Base-by-base conservation (phyloP, 768 basidiomycete species). In the Tylopilus sp. region DNA sequence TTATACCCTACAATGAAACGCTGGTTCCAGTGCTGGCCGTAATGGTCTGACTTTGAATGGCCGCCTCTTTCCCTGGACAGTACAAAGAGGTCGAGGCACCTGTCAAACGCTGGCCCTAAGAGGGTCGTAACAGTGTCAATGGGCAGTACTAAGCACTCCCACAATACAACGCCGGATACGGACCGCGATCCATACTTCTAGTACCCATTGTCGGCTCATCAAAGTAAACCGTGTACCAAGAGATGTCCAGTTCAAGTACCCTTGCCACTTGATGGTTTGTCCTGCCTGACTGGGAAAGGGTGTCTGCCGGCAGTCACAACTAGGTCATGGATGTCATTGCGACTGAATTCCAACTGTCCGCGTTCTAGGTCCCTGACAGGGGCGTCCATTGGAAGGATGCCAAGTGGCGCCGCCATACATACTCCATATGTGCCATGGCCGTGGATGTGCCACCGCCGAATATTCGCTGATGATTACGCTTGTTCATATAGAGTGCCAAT, bases 21-120 rank as follows among this genome's bases (percentile, higher is more conserved):
- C 35, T 36, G 7, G n/a, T 36, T 7, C 33, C n/a, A 7, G 23
- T 11, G 18, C n/a, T 48, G 17, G 39, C 44, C 51, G 47, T 60
- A 63, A 60, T 45, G 17, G 42, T 43, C 28, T 50, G 31, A 46
- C 21, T 47, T 44, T 42, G 51, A 56, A 49, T 25, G 4, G 17
- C 18, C 31, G 30, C 9, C 23, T 12, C 25, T 28, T 38, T 13
- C n/a, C 48, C 35, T 35, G 22, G 44, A 28, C 43, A 9, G 39
- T 13, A 6, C 21, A 9, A 26, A 3, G 36, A 25, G 35, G 30
- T n/a, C 28, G 17, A 48, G 22, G n/a, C 23, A 26, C 20, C 17
- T 39, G 22, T n/a, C n/a, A n/a, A n/a, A n/a, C n/a, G n/a, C n/a
- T n/a, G n/a, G n/a, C n/a, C n/a, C n/a, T n/a, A n/a, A n/a, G n/a